Conservation (phyloP, 83 land plant species). For the Thuja plicata region DNA sequence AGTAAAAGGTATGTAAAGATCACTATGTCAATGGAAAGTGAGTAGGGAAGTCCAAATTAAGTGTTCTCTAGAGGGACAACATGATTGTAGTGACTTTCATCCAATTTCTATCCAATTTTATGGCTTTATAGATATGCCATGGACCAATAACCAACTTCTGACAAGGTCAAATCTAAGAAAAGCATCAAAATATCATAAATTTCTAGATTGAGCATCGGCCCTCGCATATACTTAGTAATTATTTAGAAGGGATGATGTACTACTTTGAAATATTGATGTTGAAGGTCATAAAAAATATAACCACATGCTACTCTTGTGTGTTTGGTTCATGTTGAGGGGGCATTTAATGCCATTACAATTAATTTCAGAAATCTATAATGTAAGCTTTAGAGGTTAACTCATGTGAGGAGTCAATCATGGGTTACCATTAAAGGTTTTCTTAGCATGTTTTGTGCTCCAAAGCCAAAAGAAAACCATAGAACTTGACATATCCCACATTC, state of each 20-base stretch:
- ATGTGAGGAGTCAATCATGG: neutral
- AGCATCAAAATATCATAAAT: neutral
- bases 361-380: too few species aligned
- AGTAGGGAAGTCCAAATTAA: neutral
- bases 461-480: neutral
- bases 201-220: neutral
- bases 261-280: neutral
- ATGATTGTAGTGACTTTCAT: neutral
- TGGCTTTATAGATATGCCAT: neutral
- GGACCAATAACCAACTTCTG: neutral
- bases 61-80: neutral
- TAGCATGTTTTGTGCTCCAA: neutral
- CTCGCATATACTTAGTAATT: neutral
- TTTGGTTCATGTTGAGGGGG: neutral
- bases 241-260: neutral
- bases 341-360: neutral
- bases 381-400: neutral
- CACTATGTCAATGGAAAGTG: neutral
- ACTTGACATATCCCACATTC: neutral
- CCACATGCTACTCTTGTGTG: neutral
- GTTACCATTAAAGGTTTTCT: neutral
- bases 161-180: neutral
- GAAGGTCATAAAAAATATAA: neutral
- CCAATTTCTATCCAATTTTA: neutral
- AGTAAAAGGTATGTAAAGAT: neutral